Base-by-base conservation (phyloP, 345 rosid genomes). In the Acer yangbiense region DNA sequence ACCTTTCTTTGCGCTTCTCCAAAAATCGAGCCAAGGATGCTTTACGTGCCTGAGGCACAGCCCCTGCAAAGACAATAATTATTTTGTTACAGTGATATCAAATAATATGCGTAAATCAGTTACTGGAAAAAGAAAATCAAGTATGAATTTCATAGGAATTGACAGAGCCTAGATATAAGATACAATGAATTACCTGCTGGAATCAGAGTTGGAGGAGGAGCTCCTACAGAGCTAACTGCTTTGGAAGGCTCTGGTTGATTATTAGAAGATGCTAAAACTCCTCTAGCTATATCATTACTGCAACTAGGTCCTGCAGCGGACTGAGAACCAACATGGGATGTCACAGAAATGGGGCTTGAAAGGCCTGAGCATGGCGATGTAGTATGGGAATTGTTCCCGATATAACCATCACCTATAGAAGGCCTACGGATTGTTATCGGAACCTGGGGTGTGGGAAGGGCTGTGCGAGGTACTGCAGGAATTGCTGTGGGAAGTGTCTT, bases 1-100 rank as follows among this genome's bases (percentile, higher is more conserved):
- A 92, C 97, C 97, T 89, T 78, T 90, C 95, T 81, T 88, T 92
- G 78, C 95, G 93, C 82, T 90, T 92, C 90, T 89, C 95, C 77
- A 92, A 84, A 78, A 92, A 92, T 70, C 93, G 87, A 83, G 93
- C 92, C 81, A 92, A 73, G n/a, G 97, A 90, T 82, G 97, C 95
- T 79, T 92, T 86, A 39, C 93, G 93, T 83, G 93, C 92, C 85
- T 87, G 93, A 54, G 97, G 95, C 77, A 91, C 88, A 65, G 91
- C 93, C 32, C 82, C 94, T 86, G 84, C 82, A 74, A 63, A 65
- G 58, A 73, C 27, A 64, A 46, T 0, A 41, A 4, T 55, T 12
- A 9, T 25, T 69, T 71, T 35, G 35, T 77, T 67, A 25, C 32
- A 69, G 29, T 20, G 25, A 27, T 17, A 20, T 71, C 35, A 74